A percentile compares a stretch with the other conserved stretches of the same genome.
These are phyloP conservation scores for Hypomyces perniciosus DNA, from an alignment of 2,329 filamentous ascomycete species.

Conservation along the genomic window DNA sequence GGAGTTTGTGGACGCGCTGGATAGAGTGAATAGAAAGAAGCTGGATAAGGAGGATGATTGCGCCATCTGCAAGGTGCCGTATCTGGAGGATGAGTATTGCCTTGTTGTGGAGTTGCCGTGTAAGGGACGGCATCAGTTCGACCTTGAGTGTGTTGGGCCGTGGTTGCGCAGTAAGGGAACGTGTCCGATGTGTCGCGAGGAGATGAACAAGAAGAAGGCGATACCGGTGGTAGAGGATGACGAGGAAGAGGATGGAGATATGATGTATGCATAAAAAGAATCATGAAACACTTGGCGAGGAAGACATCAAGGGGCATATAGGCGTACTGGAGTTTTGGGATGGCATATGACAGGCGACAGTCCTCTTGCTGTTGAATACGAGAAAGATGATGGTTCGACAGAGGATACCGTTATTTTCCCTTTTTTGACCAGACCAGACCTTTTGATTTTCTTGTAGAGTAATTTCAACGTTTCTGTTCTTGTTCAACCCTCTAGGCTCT, in stretches of 20 bases:
- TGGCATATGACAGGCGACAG: too few species aligned
- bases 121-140: constrained; percentile 51
- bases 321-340: constrained; percentile 23
- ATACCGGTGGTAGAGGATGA: constrained; percentile 40
- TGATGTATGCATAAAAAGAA: constrained; percentile 32
- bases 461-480: not conserved
- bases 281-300: not conserved
- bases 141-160: constrained; percentile 61
- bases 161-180: constrained; percentile 60
- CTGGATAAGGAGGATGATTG: constrained; percentile 49
- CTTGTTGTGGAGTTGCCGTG: constrained; percentile 61
- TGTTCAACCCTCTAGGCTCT: constrained; percentile 15
- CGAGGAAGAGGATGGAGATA: constrained; percentile 49
- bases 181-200: constrained; percentile 57
- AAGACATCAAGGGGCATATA: constrained; percentile 12
- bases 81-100: constrained; percentile 55
- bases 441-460: not conserved
- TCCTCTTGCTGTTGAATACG: too few species aligned
- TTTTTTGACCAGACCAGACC: too few species aligned
- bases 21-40: constrained; percentile 48
- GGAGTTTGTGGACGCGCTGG: constrained; percentile 53
- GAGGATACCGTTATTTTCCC: too few species aligned
- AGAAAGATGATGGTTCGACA: too few species aligned
- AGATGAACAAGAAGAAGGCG: constrained; percentile 51
- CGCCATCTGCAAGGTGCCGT: constrained; percentile 57